Conservation (phyloP, 2,329 filamentous ascomycete genomes). For the Colletotrichum shisoi region DNA sequence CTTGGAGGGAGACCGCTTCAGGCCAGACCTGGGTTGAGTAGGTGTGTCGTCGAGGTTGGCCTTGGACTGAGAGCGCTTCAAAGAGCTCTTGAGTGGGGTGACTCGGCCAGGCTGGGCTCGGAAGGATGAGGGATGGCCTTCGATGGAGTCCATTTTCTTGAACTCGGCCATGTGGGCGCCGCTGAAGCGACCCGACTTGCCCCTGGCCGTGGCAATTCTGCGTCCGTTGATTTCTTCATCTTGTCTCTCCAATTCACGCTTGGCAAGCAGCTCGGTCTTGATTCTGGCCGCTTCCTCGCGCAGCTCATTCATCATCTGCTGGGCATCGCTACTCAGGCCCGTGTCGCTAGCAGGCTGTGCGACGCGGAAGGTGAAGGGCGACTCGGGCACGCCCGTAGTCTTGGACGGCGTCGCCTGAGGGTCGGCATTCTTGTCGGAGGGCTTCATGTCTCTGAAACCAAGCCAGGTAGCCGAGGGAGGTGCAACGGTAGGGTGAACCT, state of each 20-base stretch:
- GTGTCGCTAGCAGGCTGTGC: slow-evolving; percentile 58
- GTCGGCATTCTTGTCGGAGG: slow-evolving; percentile 54
- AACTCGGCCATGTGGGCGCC: slow-evolving; percentile 87
- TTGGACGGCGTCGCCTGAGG: slow-evolving; percentile 72
- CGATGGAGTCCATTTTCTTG: slow-evolving; percentile 98
- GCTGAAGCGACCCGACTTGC: slow-evolving; percentile 80
- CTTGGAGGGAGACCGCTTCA: slow-evolving; percentile 48
- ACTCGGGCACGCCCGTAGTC: slow-evolving; percentile 58
- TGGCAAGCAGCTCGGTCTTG: slow-evolving; percentile 48
- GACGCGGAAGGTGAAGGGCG: slow-evolving; percentile 72
- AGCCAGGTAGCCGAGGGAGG: slow-evolving; percentile 82
- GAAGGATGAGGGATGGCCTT: slow-evolving; percentile 81
- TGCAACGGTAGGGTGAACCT: slow-evolving; percentile 77
- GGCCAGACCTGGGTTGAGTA: slow-evolving; percentile 46
- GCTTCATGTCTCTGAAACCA: slow-evolving; percentile 79
- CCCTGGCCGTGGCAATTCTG: slow-evolving; percentile 81
- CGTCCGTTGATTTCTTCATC: slow-evolving; percentile 60
- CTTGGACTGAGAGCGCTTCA: slow-evolving; percentile 57
- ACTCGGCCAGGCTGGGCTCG: slow-evolving; percentile 64
- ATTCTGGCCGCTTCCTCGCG: slow-evolving; percentile 57
- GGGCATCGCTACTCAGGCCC: slow-evolving; percentile 68
- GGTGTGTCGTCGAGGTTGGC: slow-evolving; percentile 52
- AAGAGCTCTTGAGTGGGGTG: slow-evolving; percentile 55
- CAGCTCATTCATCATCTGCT: slow-evolving; percentile 70
- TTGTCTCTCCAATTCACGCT: slow-evolving; percentile 64